Evolutionary conservation across 177 flowering plant species (phyloP).

Genomic region (Tripterygium wilfordii): DNA sequence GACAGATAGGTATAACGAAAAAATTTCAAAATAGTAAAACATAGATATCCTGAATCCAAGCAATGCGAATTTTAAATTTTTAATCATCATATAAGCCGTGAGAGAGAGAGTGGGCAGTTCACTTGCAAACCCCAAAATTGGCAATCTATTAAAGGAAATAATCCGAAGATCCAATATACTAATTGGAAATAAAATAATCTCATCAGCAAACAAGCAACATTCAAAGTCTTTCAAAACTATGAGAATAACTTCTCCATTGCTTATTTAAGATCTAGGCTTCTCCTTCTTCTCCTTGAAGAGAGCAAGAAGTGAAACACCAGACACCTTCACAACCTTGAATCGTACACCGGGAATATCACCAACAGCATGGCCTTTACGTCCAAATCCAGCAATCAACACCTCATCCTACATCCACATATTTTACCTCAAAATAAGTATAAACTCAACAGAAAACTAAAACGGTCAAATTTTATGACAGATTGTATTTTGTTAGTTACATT

Average conservation of each 20-base stretch:
- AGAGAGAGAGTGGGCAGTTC: too few relatives aligned
- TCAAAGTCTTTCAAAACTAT: conserved; percentile 4
- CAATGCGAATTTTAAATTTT: too few relatives aligned
- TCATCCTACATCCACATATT: conserved; percentile 49
- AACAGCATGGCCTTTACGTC: conserved; percentile 85
- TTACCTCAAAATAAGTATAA: neutral
- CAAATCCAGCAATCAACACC: conserved; percentile 93
- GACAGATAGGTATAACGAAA: too few relatives aligned
- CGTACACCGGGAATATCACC: conserved; percentile 95
- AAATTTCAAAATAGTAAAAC: too few relatives aligned
- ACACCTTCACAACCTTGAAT: conserved; percentile 88
- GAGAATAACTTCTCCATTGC: conserved; percentile 2
- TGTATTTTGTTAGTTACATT: conserved; percentile 74
- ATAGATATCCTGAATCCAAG: too few relatives aligned
- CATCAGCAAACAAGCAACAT: conserved; percentile 1
- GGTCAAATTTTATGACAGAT: too few relatives aligned
- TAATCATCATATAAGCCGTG: too few relatives aligned
- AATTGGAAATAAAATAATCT: conserved; percentile 1
- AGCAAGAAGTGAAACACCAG: conserved; percentile 82
- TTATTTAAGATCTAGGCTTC: conserved; percentile 71
- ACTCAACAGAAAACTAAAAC: neutral
- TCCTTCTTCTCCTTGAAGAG: conserved; percentile 89
- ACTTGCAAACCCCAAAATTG: too few relatives aligned
- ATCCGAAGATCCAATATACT: neutral
- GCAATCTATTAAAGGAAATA: too few relatives aligned